A percentile compares a stretch with the other conserved stretches of the same genome.
These are phyloP conservation scores for Clavispora phyllophila DNA, from an alignment of 805 yeast genomes.

Conservation along the genomic window DNA sequence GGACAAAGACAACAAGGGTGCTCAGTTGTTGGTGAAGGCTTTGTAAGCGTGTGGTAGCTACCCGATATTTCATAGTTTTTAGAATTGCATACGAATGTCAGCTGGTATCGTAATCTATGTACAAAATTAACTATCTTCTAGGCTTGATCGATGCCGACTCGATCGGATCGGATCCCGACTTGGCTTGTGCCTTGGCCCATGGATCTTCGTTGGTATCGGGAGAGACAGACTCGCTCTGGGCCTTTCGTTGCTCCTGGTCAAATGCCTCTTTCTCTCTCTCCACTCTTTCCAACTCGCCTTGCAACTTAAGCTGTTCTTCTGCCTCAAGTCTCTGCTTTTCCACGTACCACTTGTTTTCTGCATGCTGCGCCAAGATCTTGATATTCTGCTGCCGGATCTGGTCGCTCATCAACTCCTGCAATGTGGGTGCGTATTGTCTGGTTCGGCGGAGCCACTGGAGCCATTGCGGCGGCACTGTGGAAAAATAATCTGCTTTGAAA, in stretches of 20 bases:
- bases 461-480: slow-evolving; percentile 68
- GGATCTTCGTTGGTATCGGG: slow-evolving; percentile 20
- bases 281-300: slow-evolving; percentile 24
- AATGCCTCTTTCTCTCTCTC: slow-evolving; percentile 9
- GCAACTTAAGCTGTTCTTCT: slow-evolving; percentile 26
- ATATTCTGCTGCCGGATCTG: slow-evolving; percentile 50
- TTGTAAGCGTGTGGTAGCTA: slow-evolving; percentile 6
- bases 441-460: slow-evolving; percentile 73
- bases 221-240: background rate
- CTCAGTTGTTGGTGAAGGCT: slow-evolving; percentile 27
- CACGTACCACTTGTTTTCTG: slow-evolving; percentile 36
- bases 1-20: slow-evolving; percentile 62
- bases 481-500: slow-evolving; percentile 54
- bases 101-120: background rate
- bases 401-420: slow-evolving; percentile 59
- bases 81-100: slow-evolving; percentile 1
- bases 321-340: slow-evolving; percentile 33
- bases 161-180: slow-evolving; percentile 26
- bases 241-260: slow-evolving; percentile 2
- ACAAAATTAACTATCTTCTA: slow-evolving; percentile 15
- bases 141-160: slow-evolving; percentile 36
- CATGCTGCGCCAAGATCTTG: slow-evolving; percentile 45
- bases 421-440: slow-evolving; percentile 53
- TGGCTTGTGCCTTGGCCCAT: slow-evolving; percentile 33
- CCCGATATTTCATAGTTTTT: background rate